Evolutionary conservation across 1,284 basidiomycete genomes (phyloP).

Genomic region (Pseudozyma tsukubaensis): DNA sequence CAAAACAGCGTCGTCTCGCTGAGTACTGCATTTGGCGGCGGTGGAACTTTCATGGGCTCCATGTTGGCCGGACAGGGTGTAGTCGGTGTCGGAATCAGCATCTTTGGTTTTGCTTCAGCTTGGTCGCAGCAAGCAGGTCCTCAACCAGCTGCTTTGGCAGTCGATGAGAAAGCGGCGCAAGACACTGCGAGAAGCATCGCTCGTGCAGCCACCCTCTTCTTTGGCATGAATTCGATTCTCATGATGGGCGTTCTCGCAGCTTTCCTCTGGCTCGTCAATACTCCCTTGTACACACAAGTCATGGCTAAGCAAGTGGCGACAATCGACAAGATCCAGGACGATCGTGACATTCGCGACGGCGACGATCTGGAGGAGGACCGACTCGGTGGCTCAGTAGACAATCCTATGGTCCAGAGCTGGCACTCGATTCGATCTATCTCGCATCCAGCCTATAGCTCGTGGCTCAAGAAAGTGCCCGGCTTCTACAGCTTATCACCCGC

Average conservation of each 20-base stretch:
- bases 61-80: constrained; percentile 64
- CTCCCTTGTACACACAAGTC: constrained; percentile 40
- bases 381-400: constrained; percentile 6
- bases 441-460: constrained; percentile 40
- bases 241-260: constrained; percentile 38
- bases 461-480: constrained; percentile 43
- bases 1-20: constrained; percentile 64
- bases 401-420: constrained; percentile 44
- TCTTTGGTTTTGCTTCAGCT: constrained; percentile 56
- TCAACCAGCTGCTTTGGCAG: constrained; percentile 1
- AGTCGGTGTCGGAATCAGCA: constrained; percentile 55
- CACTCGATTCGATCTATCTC: constrained; percentile 48
- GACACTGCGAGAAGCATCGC: constrained; percentile 37
- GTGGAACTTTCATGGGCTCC: constrained; percentile 53
- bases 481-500: constrained; percentile 35
- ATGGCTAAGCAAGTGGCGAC: constrained; percentile 50
- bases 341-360: constrained; percentile 6
- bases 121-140: constrained; percentile 34
- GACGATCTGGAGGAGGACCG: constrained; percentile 23
- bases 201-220: constrained; percentile 50
- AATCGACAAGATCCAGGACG: constrained; percentile 47
- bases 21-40: constrained; percentile 55
- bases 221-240: constrained; percentile 46
- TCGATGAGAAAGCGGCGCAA: constrained; percentile 14
- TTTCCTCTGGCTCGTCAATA: constrained; percentile 45